phyloP scores from a whole-genome alignment of 2,329 filamentous ascomycete genomes.

The Xylariaceae sp. region DNA sequence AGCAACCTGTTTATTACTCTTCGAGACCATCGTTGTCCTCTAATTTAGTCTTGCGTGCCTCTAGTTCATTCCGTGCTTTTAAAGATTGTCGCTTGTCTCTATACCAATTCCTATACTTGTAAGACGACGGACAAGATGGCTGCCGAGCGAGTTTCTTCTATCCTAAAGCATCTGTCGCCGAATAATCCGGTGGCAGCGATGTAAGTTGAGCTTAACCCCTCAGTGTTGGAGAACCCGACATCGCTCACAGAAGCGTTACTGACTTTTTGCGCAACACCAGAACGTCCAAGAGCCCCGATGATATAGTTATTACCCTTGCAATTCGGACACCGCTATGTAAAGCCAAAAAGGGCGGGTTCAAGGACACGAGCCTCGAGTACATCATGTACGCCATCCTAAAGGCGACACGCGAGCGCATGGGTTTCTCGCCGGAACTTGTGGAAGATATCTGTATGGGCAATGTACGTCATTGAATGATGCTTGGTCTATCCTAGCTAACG shows the following conservation, averaged over 20 bases:
- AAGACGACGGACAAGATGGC: slow-evolving; percentile 65
- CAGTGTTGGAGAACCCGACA: background rate
- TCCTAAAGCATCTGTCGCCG: slow-evolving; percentile 85
- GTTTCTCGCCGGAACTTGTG: slow-evolving; percentile 78
- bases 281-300: slow-evolving; percentile 90
- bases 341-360: slow-evolving; percentile 90
- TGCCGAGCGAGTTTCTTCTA: slow-evolving; percentile 82
- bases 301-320: slow-evolving; percentile 94
- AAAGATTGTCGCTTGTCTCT: background rate
- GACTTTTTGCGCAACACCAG: slow-evolving; percentile 51
- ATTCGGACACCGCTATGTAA: slow-evolving; percentile 89
- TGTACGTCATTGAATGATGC: slow-evolving; percentile 56
- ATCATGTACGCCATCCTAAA: slow-evolving; percentile 84
- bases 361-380: slow-evolving; percentile 90
- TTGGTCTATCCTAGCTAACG: slow-evolving; percentile 3
- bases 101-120: background rate
- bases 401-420: slow-evolving; percentile 73
- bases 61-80: background rate
- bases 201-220: slow-evolving; percentile 59
- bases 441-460: slow-evolving; percentile 95
- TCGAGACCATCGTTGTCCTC: background rate
- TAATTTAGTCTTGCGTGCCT: background rate
- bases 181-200: slow-evolving; percentile 75
- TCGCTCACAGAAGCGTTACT: background rate
- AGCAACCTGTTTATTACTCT: background rate